Conservation (phyloP, 371 early-diverging fungal species). For the Mortierella sp. region DNA sequence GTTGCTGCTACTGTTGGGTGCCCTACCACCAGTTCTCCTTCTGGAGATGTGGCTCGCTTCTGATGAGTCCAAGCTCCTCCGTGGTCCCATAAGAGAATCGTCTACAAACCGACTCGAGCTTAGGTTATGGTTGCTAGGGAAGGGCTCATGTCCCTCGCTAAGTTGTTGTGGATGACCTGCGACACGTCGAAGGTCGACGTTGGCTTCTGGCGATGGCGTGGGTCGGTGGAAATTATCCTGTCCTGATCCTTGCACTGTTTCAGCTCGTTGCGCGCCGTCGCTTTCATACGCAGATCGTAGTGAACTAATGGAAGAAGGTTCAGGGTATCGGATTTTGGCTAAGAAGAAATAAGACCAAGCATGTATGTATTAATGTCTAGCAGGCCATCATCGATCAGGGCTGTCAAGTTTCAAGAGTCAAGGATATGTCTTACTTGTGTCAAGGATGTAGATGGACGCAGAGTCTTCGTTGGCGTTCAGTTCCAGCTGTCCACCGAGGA, state of each 20-base stretch:
- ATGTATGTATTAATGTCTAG: background rate
- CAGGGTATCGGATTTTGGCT: conserved; percentile 77
- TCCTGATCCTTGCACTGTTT: conserved; percentile 3
- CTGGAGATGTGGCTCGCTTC: conserved; percentile 4
- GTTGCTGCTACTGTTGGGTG: background rate
- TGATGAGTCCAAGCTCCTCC: conserved; percentile 23
- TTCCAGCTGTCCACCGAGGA: conserved; percentile 73
- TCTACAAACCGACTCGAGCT: too few relatives aligned
- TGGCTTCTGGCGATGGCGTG: conserved; percentile 10
- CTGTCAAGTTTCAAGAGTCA: background rate
- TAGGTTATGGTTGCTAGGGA: too few relatives aligned
- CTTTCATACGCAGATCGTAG: conserved; percentile 31
- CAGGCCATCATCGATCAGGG: background rate
- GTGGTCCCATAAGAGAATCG: background rate
- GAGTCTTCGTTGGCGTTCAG: conserved; percentile 64
- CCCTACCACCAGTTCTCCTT: conserved; percentile 25
- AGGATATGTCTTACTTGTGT: conserved; percentile 62
- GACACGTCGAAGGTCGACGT: too few relatives aligned
- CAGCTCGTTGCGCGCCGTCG: conserved; percentile 11
- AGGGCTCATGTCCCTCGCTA: too few relatives aligned
- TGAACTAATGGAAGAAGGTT: conserved; percentile 21
- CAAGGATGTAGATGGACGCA: conserved; percentile 67
- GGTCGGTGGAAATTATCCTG: conserved; percentile 4
- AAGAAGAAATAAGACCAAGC: conserved; percentile 1
- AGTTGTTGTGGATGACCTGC: too few relatives aligned